A percentile compares a stretch with the other conserved stretches of the same genome.
phyloP scores from a whole-genome alignment of 306 rosid genomes.

The Alnus rubra region DNA sequence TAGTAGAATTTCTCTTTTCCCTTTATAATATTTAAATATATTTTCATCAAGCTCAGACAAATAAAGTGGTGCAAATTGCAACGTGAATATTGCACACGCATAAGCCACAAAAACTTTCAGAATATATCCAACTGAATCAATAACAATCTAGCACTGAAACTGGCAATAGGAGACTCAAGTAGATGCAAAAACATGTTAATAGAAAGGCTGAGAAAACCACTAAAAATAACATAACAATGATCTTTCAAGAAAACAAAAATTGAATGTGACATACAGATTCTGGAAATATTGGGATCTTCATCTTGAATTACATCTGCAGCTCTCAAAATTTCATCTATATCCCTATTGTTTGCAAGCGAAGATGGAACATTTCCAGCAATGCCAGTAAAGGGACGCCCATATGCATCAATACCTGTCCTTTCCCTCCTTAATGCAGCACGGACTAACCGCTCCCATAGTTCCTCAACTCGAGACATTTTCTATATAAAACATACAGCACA shows the following conservation, averaged over 20 bases:
- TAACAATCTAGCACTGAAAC: not conserved
- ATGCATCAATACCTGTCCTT: constrained; percentile 70
- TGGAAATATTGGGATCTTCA: constrained; percentile 74
- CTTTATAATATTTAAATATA: not conserved
- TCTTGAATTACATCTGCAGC: constrained; percentile 97
- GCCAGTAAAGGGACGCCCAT: constrained; percentile 64
- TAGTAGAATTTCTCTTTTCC: not conserved
- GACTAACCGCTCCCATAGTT: constrained; percentile 86
- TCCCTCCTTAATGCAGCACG: constrained; percentile 79
- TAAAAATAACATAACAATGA: not conserved
- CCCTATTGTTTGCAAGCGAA: constrained; percentile 88
- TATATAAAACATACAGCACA: constrained; percentile 16
- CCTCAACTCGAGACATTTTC: constrained; percentile 81
- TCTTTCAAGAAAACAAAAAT: not conserved
- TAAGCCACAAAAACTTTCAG: not conserved
- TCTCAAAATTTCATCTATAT: constrained; percentile 89
- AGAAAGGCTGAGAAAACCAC: not conserved
- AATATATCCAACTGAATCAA: not conserved
- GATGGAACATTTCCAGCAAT: constrained; percentile 92
- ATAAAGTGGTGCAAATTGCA: not conserved
- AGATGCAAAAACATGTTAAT: not conserved
- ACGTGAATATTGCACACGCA: not conserved
- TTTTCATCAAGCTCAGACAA: not conserved
- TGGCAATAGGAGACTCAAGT: not conserved
- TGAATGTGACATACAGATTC: constrained; percentile 59